Evolutionary conservation across 768 basidiomycete genomes (phyloP).

Genomic region (Russula dissimulans): DNA sequence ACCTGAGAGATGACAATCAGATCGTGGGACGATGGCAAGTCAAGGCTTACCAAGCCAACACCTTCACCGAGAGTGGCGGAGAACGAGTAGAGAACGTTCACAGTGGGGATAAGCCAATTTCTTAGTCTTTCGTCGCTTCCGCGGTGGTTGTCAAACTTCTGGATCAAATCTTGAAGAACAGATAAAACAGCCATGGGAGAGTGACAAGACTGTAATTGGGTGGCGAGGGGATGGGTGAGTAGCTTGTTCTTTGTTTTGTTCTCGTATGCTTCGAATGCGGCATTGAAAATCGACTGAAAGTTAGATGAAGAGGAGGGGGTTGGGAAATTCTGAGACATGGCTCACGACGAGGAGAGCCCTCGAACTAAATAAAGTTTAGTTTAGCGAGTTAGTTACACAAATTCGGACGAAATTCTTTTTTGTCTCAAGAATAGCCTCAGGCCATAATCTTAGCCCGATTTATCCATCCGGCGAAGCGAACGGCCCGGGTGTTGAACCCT

Average conservation of each 20-base stretch:
- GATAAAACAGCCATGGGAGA: background rate
- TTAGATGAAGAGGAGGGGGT: background rate
- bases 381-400: no score
- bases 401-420: no score
- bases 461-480: no score
- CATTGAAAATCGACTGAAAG: background rate
- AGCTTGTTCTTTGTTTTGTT: background rate
- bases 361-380: no score
- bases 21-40: no score
- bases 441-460: no score
- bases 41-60: background rate
- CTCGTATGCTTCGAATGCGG: background rate
- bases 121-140: background rate
- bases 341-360: no score
- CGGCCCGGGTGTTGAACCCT: no score
- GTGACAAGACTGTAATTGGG: background rate
- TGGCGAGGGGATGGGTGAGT: background rate
- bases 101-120: background rate
- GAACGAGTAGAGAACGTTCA: background rate
- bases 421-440: no score
- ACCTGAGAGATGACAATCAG: no score
- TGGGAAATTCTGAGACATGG: no score
- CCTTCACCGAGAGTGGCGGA: background rate
- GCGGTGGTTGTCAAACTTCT: background rate
- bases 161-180: background rate